These are phyloP conservation scores for Xylaria sp. DNA, from an alignment of 2,329 filamentous ascomycete species.

Conservation along the genomic window DNA sequence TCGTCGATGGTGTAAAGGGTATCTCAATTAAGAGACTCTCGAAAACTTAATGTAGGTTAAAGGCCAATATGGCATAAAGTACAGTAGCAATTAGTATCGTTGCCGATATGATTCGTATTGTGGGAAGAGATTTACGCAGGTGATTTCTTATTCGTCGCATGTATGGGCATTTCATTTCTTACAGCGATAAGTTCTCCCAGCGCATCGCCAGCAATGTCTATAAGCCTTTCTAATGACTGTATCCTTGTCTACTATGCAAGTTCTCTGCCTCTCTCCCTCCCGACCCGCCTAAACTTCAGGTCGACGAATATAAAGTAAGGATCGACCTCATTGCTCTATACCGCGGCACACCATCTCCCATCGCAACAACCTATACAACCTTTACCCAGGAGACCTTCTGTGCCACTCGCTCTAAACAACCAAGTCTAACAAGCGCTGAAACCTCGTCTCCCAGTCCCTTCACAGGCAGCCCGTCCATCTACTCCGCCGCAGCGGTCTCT, in stretches of 20 bases:
- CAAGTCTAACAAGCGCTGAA: background rate
- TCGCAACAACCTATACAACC: background rate
- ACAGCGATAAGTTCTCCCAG: background rate
- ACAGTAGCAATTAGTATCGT: background rate
- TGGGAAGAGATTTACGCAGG: background rate
- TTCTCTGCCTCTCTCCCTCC: slow-evolving; percentile 1
- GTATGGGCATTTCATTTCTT: background rate
- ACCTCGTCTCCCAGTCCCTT: background rate
- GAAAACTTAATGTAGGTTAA: background rate
- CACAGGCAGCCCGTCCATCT: background rate
- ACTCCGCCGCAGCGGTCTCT: background rate
- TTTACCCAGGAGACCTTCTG: background rate
- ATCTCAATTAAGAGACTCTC: no score
- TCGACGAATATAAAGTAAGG: background rate
- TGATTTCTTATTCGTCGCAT: background rate
- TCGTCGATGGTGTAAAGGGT: no score
- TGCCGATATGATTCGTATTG: background rate
- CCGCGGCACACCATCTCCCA: background rate
- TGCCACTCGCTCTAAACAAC: background rate
- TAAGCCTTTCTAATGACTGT: slow-evolving; percentile 13
- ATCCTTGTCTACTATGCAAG: slow-evolving; percentile 13
- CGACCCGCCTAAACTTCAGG: background rate
- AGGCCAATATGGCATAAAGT: background rate
- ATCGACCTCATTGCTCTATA: background rate
- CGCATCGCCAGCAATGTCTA: slow-evolving; percentile 17